Conservation (phyloP, 352 stramenopile species). For the Phytopythium boreale region DNA sequence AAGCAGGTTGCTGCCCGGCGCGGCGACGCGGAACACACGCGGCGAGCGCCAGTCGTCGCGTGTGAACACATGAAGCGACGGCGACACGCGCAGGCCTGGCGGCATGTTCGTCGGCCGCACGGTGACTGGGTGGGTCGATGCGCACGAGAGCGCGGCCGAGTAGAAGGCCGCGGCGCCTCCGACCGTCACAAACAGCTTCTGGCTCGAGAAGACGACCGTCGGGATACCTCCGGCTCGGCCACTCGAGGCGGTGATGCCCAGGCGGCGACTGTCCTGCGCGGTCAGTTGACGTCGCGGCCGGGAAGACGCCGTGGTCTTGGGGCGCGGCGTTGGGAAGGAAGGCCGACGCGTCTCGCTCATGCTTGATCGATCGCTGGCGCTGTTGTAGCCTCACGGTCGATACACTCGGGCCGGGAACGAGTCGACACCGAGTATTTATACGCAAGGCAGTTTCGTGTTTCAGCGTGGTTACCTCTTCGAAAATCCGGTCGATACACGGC, state of each 20-base stretch:
- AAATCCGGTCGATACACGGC: neutral
- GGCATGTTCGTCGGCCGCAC: constrained; percentile 43
- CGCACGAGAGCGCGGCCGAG: constrained; percentile 38
- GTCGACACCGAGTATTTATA: neutral
- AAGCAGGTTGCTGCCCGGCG: constrained; percentile 19
- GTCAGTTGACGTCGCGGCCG: neutral
- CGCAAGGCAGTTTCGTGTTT: neutral
- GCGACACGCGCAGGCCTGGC: constrained; percentile 45
- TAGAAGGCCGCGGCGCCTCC: constrained; percentile 52
- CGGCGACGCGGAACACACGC: constrained; percentile 50
- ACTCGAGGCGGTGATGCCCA: neutral
- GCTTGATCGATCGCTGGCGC: neutral
- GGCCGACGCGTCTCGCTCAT: neutral
- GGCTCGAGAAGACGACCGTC: constrained; percentile 36
- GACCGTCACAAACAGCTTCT: constrained; percentile 35
- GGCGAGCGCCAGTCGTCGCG: constrained; percentile 41
- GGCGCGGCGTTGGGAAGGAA: neutral
- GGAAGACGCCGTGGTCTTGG: neutral
- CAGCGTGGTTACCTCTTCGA: neutral
- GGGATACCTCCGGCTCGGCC: constrained; percentile 9
- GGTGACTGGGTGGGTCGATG: constrained; percentile 41
- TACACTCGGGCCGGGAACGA: neutral
- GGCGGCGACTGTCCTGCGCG: constrained; percentile 4
- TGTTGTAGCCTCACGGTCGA: no score
- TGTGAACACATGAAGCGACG: constrained; percentile 45